Evolutionary conservation across 179 eudicot genomes (phyloP).

Genomic region (Silene vulgaris): DNA sequence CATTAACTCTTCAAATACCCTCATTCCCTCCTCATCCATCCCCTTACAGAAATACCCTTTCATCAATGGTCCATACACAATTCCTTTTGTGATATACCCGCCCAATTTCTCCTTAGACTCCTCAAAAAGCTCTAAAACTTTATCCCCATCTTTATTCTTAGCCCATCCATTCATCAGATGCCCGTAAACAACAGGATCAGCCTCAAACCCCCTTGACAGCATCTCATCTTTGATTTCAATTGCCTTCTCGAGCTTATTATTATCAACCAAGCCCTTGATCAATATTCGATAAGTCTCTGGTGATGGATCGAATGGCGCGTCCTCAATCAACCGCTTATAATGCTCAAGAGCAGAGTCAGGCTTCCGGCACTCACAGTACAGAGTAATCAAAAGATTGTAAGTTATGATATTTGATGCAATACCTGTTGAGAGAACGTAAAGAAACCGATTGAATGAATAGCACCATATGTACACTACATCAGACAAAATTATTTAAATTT

Average conservation of each 20-base stretch:
- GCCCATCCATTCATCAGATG: conserved; percentile 70
- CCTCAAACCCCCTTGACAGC: conserved; percentile 50
- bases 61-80: conserved; percentile 68
- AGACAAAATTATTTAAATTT: neutral
- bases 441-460: neutral
- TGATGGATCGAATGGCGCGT: conserved; percentile 80
- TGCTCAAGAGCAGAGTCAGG: conserved; percentile 74
- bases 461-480: neutral
- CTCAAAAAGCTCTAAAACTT: conserved; percentile 54
- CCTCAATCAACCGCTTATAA: conserved; percentile 64
- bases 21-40: conserved; percentile 74
- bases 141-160: conserved; percentile 49
- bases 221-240: conserved; percentile 80
- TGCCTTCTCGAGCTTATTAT: conserved; percentile 59
- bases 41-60: conserved; percentile 73
- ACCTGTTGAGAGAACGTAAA: neutral
- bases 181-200: conserved; percentile 58
- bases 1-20: conserved; percentile 38
- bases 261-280: conserved; percentile 71
- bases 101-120: conserved; percentile 73
- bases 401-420: conserved; percentile 68
- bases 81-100: conserved; percentile 54
- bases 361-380: conserved; percentile 70
- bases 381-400: conserved; percentile 56
- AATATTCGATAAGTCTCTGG: conserved; percentile 63